phyloP scores from a whole-genome alignment of 257 asterid species.

The Schizonepeta tenuifolia region DNA sequence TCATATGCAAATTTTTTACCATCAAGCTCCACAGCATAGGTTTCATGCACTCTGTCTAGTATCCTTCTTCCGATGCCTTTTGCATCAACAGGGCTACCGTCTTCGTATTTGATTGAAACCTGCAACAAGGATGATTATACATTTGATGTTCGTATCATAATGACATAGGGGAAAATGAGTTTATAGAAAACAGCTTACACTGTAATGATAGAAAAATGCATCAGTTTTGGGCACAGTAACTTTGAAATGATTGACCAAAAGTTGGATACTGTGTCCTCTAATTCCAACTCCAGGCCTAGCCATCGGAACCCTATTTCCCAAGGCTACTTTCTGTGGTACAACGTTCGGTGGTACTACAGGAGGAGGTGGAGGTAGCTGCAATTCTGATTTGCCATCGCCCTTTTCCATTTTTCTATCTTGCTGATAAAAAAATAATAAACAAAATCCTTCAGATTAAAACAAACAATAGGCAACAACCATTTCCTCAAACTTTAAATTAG shows the following conservation, averaged over 20 bases:
- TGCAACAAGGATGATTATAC: constrained; percentile 22
- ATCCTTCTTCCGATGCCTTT: constrained; percentile 66
- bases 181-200: constrained; percentile 40
- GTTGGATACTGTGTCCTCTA: constrained; percentile 43
- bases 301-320: constrained; percentile 51
- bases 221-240: constrained; percentile 50
- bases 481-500: background rate
- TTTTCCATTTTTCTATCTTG: constrained; percentile 25
- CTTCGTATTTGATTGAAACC: constrained; percentile 68
- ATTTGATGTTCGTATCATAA: background rate
- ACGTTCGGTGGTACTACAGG: constrained; percentile 40
- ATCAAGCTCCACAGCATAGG: constrained; percentile 48
- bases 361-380: constrained; percentile 47
- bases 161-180: background rate
- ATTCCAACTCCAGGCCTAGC: constrained; percentile 45
- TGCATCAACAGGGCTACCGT: constrained; percentile 58
- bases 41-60: constrained; percentile 51
- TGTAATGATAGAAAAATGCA: constrained; percentile 60
- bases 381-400: background rate
- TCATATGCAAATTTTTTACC: constrained; percentile 66
- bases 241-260: constrained; percentile 62
- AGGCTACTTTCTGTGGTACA: constrained; percentile 34
- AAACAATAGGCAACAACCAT: background rate
- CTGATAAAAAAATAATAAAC: background rate
- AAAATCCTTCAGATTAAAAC: background rate